phyloP scores from a whole-genome alignment of 2,329 filamentous ascomycete species.

The Biscogniauxia sp. region DNA sequence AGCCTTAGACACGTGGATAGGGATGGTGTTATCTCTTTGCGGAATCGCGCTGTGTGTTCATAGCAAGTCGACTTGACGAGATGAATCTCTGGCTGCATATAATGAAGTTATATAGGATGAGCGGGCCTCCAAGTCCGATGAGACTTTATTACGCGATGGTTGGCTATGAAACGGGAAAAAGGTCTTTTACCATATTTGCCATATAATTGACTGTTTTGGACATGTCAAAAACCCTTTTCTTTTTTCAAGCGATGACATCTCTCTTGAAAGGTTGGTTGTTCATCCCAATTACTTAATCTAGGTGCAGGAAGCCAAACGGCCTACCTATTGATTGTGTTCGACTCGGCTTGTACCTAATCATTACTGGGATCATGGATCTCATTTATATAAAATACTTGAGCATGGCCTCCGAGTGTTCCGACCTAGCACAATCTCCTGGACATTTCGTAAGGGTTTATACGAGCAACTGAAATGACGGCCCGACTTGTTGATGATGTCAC shows the following conservation, averaged over 20 bases:
- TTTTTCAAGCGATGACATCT: no score
- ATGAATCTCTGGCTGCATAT: not conserved
- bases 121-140: no score
- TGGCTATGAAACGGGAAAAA: no score
- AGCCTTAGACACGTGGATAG: constrained; percentile 29
- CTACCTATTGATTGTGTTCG: not conserved
- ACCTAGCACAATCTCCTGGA: not conserved
- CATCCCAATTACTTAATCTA: no score
- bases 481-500: not conserved
- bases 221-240: no score
- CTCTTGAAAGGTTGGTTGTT: no score
- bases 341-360: not conserved
- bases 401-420: not conserved
- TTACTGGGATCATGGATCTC: not conserved
- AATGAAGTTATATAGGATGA: not conserved
- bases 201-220: no score
- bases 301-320: no score
- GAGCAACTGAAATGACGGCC: not conserved
- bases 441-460: not conserved
- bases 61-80: constrained; percentile 26
- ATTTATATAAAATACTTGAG: not conserved
- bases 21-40: constrained; percentile 28
- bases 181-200: no score
- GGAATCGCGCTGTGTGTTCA: constrained; percentile 31
- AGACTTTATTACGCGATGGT: no score